Evolutionary conservation across 2,329 filamentous ascomycete species (phyloP).

Genomic region (Cladosporium sp.): DNA sequence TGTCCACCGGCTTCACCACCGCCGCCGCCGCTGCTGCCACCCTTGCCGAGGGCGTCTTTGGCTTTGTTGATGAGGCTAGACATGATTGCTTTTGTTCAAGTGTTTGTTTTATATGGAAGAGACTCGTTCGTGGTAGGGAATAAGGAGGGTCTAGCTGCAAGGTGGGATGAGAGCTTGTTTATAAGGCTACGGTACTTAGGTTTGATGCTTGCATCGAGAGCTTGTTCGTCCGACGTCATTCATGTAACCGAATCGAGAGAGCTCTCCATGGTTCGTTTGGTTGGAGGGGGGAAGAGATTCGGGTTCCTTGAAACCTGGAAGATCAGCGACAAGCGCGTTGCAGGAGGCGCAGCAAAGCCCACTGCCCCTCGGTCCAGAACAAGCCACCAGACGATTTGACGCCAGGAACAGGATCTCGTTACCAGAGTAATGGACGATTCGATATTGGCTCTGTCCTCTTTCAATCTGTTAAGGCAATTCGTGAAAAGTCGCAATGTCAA

Average conservation of each 20-base stretch:
- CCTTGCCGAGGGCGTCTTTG: conserved; percentile 19
- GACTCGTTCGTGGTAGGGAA: too few relatives aligned
- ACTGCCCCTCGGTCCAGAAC: not conserved
- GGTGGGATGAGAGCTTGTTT: not conserved
- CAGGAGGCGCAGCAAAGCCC: not conserved
- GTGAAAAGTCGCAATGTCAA: too few relatives aligned
- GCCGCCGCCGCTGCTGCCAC: conserved; percentile 8
- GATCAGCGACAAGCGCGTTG: not conserved
- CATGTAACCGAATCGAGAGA: not conserved
- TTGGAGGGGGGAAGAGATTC: not conserved
- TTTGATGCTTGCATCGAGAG: not conserved
- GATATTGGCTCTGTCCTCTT: too few relatives aligned
- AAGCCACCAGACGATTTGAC: not conserved
- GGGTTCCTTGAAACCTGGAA: not conserved
- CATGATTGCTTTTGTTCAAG: conserved; percentile 14
- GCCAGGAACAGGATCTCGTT: not conserved
- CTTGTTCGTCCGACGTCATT: not conserved
- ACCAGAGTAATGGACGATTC: too few relatives aligned
- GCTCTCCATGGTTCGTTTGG: not conserved
- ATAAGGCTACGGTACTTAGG: not conserved
- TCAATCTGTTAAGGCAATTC: too few relatives aligned
- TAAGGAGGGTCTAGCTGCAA: too few relatives aligned
- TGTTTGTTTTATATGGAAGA: not conserved
- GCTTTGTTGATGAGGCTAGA: conserved; percentile 23
- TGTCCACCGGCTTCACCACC: conserved; percentile 1